These are phyloP conservation scores for Echria macrotheca DNA, from an alignment of 495 filamentous ascomycete genomes.

Conservation along the genomic window DNA sequence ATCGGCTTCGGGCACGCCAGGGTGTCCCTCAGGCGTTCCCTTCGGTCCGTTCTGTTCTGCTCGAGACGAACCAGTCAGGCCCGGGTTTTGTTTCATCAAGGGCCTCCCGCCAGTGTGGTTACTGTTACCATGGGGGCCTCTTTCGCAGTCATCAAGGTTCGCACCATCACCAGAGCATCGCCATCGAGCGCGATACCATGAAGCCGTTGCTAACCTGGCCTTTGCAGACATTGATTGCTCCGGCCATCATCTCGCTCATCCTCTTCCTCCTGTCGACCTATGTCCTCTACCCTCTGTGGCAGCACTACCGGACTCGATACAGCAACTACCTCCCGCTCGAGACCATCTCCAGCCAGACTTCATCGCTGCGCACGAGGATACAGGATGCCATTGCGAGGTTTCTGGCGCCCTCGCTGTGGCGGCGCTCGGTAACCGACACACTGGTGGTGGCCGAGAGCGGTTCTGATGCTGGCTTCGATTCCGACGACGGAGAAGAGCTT, in stretches of 20 bases:
- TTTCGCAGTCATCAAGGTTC: slow-evolving; percentile 43
- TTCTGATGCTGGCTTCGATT: slow-evolving; percentile 43
- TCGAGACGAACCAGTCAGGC: too few relatives aligned
- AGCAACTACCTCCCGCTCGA: slow-evolving; percentile 64
- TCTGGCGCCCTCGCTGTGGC: slow-evolving; percentile 54
- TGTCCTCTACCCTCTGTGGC: slow-evolving; percentile 69
- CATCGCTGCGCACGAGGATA: slow-evolving; percentile 57
- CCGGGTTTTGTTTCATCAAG: too few relatives aligned
- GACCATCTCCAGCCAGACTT: slow-evolving; percentile 55
- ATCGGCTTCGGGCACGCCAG: too few relatives aligned
- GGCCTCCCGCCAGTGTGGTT: too few relatives aligned
- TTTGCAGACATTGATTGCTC: slow-evolving; percentile 67
- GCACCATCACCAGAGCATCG: background rate
- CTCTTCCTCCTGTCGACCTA: slow-evolving; percentile 70
- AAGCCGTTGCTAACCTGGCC: background rate
- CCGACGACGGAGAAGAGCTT: slow-evolving; percentile 56
- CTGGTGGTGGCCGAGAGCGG: slow-evolving; percentile 34
- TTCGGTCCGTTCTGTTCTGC: too few relatives aligned
- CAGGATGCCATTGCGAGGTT: slow-evolving; percentile 49
- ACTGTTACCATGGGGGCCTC: slow-evolving; percentile 36
- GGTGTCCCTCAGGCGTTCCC: too few relatives aligned
- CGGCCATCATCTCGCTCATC: slow-evolving; percentile 67
- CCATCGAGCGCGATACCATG: background rate
- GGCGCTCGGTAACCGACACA: slow-evolving; percentile 30
- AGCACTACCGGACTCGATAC: slow-evolving; percentile 68